Evolutionary conservation across 2,329 filamentous ascomycete species (phyloP).

Genomic region (Botrytis paeoniae): DNA sequence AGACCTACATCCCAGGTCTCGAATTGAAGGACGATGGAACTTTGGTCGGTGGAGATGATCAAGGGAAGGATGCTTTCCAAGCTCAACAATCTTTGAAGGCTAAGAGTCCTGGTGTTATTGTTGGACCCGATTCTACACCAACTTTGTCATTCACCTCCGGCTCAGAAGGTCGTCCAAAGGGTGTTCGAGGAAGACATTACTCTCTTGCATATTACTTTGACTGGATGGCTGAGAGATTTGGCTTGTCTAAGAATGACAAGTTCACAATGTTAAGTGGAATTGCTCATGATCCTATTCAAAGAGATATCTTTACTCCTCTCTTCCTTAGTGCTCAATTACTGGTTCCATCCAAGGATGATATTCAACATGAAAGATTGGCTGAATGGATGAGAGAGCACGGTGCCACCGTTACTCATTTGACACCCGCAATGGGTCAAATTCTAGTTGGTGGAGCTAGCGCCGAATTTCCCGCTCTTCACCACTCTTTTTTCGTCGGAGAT

Average conservation of each 20-base stretch:
- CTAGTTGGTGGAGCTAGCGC: conserved; percentile 79
- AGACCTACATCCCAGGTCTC: conserved; percentile 71
- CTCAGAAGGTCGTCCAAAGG: conserved; percentile 77
- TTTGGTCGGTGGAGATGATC: conserved; percentile 64
- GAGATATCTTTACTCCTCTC: conserved; percentile 85
- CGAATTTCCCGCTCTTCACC: conserved; percentile 71
- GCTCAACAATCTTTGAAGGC: conserved; percentile 49
- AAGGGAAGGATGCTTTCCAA: conserved; percentile 66
- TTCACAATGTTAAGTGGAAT: conserved; percentile 87
- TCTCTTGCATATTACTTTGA: conserved; percentile 81
- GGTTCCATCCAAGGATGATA: conserved; percentile 77
- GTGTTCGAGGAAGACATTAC: conserved; percentile 84
- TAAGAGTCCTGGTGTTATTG: conserved; percentile 65
- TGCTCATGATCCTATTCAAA: conserved; percentile 67
- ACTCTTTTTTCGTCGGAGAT: conserved; percentile 90
- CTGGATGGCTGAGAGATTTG: conserved; percentile 88
- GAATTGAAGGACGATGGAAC: conserved; percentile 67
- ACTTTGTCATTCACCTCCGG: conserved; percentile 75
- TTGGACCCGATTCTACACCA: conserved; percentile 81
- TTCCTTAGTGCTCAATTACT: conserved; percentile 80
- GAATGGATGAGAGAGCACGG: conserved; percentile 81
- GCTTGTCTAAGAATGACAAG: conserved; percentile 65
- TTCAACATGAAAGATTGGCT: conserved; percentile 77
- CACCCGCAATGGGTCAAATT: conserved; percentile 95
- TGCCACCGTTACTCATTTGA: conserved; percentile 81